These are phyloP conservation scores for Pseudogymnoascus sp. DNA, from an alignment of 2,329 filamentous ascomycete genomes.

Conservation along the genomic window DNA sequence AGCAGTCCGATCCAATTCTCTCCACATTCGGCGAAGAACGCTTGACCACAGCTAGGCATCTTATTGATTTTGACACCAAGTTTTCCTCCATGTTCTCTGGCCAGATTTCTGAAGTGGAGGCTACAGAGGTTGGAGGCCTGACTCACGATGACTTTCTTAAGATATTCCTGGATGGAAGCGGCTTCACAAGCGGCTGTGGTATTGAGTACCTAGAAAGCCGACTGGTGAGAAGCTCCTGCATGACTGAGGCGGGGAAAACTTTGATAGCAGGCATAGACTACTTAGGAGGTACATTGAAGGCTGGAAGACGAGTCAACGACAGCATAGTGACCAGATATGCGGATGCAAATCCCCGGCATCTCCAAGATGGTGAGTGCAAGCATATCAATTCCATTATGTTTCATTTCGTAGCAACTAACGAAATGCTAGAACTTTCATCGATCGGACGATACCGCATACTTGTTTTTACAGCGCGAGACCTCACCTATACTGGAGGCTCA, in stretches of 20 bases:
- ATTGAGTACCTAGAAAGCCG: conserved; percentile 25
- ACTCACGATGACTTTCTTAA: conserved; percentile 46
- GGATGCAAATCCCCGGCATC: conserved; percentile 23
- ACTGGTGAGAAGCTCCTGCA: conserved; percentile 14
- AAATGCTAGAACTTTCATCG: conserved; percentile 19
- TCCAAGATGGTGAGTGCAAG: conserved; percentile 23
- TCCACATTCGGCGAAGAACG: conserved; percentile 58
- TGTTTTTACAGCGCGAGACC: conserved; percentile 17
- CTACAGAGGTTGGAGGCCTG: conserved; percentile 49
- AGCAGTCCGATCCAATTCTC: conserved; percentile 47
- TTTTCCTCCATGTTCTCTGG: conserved; percentile 49
- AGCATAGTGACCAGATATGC: conserved; percentile 23
- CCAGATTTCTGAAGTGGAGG: conserved; percentile 47
- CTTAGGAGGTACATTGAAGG: conserved; percentile 22
- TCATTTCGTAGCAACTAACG: not conserved
- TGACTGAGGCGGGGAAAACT: not conserved
- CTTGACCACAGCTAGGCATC: conserved; percentile 53
- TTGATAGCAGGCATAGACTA: conserved; percentile 14
- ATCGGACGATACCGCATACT: conserved; percentile 25
- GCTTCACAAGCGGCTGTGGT: conserved; percentile 35
- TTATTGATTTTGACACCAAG: conserved; percentile 57
- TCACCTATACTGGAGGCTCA: conserved; percentile 13
- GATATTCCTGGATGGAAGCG: conserved; percentile 43
- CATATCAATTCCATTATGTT: not conserved
- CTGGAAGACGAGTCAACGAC: conserved; percentile 25